A percentile compares a stretch with the other conserved stretches of the same genome.
Evolutionary conservation across 768 basidiomycete species (phyloP).

Genomic region (Auriculariales sp.): DNA sequence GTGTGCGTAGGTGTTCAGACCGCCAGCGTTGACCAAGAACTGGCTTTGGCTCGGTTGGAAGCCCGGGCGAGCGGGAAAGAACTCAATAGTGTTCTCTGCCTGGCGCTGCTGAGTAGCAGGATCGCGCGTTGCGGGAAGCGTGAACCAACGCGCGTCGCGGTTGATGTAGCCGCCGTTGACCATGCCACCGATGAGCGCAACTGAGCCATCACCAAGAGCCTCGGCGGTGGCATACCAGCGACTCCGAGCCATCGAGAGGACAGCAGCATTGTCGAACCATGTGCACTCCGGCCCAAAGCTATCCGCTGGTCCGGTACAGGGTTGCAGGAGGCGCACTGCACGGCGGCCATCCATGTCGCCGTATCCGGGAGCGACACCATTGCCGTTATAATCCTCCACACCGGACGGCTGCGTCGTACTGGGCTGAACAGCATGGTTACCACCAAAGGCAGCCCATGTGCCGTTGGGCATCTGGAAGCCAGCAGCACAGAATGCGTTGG

Average conservation of each 20-base stretch:
- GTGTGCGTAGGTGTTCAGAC: slow-evolving; percentile 65
- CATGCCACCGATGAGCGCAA: slow-evolving; percentile 74
- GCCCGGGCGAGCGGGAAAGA: slow-evolving; percentile 45
- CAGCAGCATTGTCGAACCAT: slow-evolving; percentile 55
- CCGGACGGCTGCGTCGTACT: slow-evolving; percentile 45
- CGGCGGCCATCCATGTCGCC: slow-evolving; percentile 68
- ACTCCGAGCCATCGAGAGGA: slow-evolving; percentile 48
- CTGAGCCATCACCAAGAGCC: slow-evolving; percentile 56
- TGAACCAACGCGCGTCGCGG: slow-evolving; percentile 60
- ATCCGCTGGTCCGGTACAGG: slow-evolving; percentile 37
- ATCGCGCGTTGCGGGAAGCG: slow-evolving; percentile 43
- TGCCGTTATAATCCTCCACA: slow-evolving; percentile 26
- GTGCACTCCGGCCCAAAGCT: slow-evolving; percentile 37
- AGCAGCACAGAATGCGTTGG: slow-evolving; percentile 71
- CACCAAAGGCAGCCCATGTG: slow-evolving; percentile 61
- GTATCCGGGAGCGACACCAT: slow-evolving; percentile 53
- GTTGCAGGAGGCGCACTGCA: slow-evolving; percentile 69
- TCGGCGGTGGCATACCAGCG: slow-evolving; percentile 76
- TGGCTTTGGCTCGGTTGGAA: slow-evolving; percentile 15
- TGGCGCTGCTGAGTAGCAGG: slow-evolving; percentile 49
- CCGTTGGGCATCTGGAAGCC: slow-evolving; percentile 75
- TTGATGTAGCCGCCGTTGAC: slow-evolving; percentile 69
- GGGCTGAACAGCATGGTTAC: slow-evolving; percentile 58
- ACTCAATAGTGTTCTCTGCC: slow-evolving; percentile 73
- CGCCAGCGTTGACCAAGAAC: slow-evolving; percentile 59